Evolutionary conservation across 139 green algal genomes (phyloP), one percentile per base, ranked within the genome.

Genomic region (Haematococcus sp.): DNA sequence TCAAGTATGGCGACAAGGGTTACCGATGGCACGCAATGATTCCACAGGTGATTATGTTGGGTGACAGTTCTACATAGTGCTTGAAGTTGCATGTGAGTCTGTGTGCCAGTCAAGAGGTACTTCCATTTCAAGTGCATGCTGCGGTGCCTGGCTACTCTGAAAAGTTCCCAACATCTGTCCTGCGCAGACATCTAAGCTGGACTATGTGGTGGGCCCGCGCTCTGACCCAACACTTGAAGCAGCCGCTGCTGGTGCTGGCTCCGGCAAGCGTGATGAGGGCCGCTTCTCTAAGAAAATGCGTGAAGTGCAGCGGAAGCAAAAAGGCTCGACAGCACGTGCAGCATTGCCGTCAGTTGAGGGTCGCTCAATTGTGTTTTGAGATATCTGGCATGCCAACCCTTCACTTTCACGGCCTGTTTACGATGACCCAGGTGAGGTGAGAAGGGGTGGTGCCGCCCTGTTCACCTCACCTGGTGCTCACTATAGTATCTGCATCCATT

Each of bases 251-350:
- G 33, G 5, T 9, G 43, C 70, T 25, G 25, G 23, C 13, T 28
- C 23, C 25, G 28, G 49, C 64, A 76, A 78, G 76, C 13, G 44
- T 7, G 46, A 83, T 56, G 72, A 76, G 60, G 73, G 70, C 17
- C 54, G 51, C 32, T 67, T 86, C 13, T 67, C 44, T 28, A 86
- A 86, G 76, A 81, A 81, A 40, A 80, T 86, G 80, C 68, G 76
- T 20, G 80, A 82, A 67, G 75, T 82, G 54, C 55, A 71, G 68
- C 64, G 74, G 30, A 81, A 80, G 76, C 72, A 81, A 20, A 71
- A 75, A 55, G 70, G 70, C 54, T 35, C 40, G 22, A 76, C 31
- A n/a, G 80, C 80, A 22, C 65, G 80, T 1, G 80, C 80, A 32
- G 76, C 76, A 32, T 61, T 75, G 72, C 80, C 80, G 34, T 76